phyloP scores from a whole-genome alignment of 2,329 filamentous ascomycete species.

The Ceratocystis ficicola region DNA sequence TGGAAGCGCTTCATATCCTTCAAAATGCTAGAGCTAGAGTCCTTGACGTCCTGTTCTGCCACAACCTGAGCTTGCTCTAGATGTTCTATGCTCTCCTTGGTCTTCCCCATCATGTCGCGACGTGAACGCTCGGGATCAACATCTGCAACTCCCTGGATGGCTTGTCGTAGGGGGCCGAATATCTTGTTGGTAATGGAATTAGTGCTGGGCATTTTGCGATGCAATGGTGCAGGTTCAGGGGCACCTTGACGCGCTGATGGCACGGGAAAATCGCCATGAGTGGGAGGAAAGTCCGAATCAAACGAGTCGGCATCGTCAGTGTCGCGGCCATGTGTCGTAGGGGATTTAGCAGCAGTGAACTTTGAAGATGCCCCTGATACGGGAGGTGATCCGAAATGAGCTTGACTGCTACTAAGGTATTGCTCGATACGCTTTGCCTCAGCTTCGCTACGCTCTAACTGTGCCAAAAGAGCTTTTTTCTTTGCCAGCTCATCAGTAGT shows the following conservation, averaged over 20 bases:
- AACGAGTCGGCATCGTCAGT: constrained; percentile 73
- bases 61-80: constrained; percentile 84
- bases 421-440: constrained; percentile 91
- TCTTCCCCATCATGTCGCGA: constrained; percentile 90
- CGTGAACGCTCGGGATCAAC: constrained; percentile 88
- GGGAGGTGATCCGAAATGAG: constrained; percentile 11
- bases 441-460: constrained; percentile 83
- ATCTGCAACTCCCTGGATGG: constrained; percentile 90
- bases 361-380: constrained; percentile 32
- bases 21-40: constrained; percentile 78
- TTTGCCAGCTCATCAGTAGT: constrained; percentile 85
- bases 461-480: constrained; percentile 70
- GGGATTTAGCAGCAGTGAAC: constrained; percentile 31
- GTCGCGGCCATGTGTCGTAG: constrained; percentile 33
- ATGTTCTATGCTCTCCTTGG: constrained; percentile 70
- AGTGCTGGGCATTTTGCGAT: constrained; percentile 74
- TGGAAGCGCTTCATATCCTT: constrained; percentile 90
- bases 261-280: constrained; percentile 60
- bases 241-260: constrained; percentile 65
- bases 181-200: constrained; percentile 88
- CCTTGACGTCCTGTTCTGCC: constrained; percentile 81
- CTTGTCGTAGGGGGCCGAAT: constrained; percentile 88
- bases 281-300: constrained; percentile 91
- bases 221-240: constrained; percentile 35
- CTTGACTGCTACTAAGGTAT: constrained; percentile 64